phyloP scores from a whole-genome alignment of 2,329 filamentous ascomycete genomes.

The Aspergillus fumigatiaffinis region DNA sequence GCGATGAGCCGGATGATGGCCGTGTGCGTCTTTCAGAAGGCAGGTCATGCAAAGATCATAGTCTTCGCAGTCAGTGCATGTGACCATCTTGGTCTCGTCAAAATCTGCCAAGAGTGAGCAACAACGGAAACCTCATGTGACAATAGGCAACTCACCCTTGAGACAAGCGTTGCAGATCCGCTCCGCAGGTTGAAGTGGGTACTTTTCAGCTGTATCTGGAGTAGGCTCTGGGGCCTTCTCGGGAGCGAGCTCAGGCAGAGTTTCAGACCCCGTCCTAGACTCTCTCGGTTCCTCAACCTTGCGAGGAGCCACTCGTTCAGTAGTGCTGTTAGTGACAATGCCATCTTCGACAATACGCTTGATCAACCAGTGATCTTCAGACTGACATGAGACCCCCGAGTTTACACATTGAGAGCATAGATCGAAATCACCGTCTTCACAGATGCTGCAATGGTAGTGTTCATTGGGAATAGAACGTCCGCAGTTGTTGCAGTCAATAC shows the following conservation, averaged over 20 bases:
- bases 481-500: slow-evolving; percentile 93
- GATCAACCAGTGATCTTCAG: slow-evolving; percentile 85
- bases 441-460: slow-evolving; percentile 93
- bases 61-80: slow-evolving; percentile 80
- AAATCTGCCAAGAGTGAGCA: slow-evolving; percentile 52
- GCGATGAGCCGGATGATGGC: slow-evolving; percentile 82
- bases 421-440: slow-evolving; percentile 91
- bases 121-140: neutral
- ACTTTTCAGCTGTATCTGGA: slow-evolving; percentile 15
- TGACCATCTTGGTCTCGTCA: slow-evolving; percentile 74
- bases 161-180: slow-evolving; percentile 65
- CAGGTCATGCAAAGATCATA: slow-evolving; percentile 88
- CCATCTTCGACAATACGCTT: slow-evolving; percentile 81
- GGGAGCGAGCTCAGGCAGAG: slow-evolving; percentile 12
- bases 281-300: slow-evolving; percentile 24
- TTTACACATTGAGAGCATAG: slow-evolving; percentile 78
- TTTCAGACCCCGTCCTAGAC: slow-evolving; percentile 11
- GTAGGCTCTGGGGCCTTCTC: slow-evolving; percentile 26
- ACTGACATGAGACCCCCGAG: slow-evolving; percentile 70
- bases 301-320: slow-evolving; percentile 72
- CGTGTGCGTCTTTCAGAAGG: slow-evolving; percentile 71
- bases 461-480: slow-evolving; percentile 70
- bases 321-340: slow-evolving; percentile 76
- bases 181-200: slow-evolving; percentile 10
- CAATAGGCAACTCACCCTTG: slow-evolving; percentile 44